These are phyloP conservation scores for Endoconidiophora polonica DNA, from an alignment of 2,329 filamentous ascomycete species.

Conservation along the genomic window DNA sequence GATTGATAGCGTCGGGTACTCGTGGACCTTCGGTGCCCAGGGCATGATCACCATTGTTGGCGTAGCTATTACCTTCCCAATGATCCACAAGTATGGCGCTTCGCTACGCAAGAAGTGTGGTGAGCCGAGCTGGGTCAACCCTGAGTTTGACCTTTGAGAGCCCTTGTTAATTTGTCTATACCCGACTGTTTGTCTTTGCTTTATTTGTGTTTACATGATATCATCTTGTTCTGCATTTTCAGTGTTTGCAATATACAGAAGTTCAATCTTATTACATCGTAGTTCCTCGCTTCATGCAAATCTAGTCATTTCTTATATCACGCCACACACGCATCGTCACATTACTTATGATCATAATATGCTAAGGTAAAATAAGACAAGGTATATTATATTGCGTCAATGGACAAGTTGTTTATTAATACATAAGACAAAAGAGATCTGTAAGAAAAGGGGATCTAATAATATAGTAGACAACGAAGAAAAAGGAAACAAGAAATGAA, in stretches of 20 bases:
- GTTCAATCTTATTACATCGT: no score
- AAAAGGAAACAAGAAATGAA: neutral
- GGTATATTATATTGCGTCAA: neutral
- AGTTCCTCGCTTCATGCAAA: no score
- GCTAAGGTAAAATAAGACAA: neutral
- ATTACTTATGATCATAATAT: no score
- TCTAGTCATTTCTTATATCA: no score
- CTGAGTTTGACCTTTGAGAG: conserved; percentile 20
- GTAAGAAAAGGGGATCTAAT: neutral
- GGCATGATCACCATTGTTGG: conserved; percentile 28
- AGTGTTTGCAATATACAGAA: no score
- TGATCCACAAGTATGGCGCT: conserved; percentile 25
- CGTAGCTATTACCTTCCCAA: conserved; percentile 22
- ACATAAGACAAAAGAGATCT: conserved; percentile 1
- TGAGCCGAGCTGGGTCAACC: conserved; percentile 29
- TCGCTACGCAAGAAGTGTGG: conserved; percentile 22
- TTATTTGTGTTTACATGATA: no score
- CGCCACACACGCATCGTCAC: no score
- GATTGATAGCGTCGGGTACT: conserved; percentile 28
- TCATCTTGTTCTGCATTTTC: no score
- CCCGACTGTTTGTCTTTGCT: no score
- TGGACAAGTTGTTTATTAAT: conserved; percentile 1
- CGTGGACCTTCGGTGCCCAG: conserved; percentile 33
- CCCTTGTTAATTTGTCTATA: neutral
- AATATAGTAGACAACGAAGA: conserved; percentile 9